Conservation (phyloP, 1,284 basidiomycete species). For the Marasmius oreades region DNA sequence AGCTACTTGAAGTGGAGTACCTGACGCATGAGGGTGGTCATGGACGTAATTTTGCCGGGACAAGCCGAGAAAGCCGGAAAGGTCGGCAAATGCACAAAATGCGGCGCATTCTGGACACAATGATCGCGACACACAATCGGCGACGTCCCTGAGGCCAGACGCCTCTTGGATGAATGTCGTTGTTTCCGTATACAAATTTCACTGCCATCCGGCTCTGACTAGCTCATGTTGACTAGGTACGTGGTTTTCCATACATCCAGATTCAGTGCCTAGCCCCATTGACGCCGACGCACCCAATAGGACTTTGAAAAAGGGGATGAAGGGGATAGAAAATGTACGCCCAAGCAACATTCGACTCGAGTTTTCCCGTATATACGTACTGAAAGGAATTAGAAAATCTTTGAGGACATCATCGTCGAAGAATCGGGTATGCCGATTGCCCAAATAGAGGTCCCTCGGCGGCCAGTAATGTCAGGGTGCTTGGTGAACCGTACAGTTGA, state of each 20-base stretch:
- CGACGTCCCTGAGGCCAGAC: conserved; percentile 24
- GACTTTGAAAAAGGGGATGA: too few relatives aligned
- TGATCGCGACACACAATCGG: too few relatives aligned
- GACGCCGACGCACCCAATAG: too few relatives aligned
- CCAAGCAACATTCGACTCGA: neutral
- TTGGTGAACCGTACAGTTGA: neutral
- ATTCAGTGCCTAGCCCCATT: neutral
- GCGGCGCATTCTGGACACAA: too few relatives aligned
- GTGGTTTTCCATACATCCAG: neutral
- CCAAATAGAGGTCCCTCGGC: neutral
- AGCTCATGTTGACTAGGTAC: neutral
- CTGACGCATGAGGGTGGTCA: too few relatives aligned
- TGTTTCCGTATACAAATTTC: conserved; percentile 7
- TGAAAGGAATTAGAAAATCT: neutral
- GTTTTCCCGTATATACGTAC: neutral
- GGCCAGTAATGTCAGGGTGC: neutral
- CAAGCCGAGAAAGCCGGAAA: too few relatives aligned
- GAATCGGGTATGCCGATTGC: neutral
- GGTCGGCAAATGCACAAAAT: too few relatives aligned
- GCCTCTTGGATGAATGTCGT: conserved; percentile 23
- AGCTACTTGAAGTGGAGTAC: conserved; percentile 14
- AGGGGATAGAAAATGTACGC: neutral
- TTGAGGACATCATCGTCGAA: neutral
- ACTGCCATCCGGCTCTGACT: conserved; percentile 6
- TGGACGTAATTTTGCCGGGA: too few relatives aligned